Evolutionary conservation across 176 grass and related monocot genomes (phyloP).

Genomic region (Hyparrhenia diplandra): DNA sequence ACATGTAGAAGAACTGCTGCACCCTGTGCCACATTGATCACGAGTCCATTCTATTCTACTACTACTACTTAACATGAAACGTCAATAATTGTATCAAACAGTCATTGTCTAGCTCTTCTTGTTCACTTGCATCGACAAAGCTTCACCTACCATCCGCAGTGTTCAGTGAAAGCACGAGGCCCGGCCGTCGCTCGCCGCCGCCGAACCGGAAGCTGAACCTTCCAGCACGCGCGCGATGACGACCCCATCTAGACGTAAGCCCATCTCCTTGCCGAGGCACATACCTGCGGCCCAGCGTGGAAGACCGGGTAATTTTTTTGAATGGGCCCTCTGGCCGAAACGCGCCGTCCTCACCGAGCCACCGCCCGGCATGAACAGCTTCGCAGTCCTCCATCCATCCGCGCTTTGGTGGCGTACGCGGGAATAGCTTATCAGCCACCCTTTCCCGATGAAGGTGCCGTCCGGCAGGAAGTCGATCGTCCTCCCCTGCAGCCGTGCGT

Average conservation of each 20-base stretch:
- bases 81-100: background rate
- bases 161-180: constrained; percentile 43
- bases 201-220: constrained; percentile 33
- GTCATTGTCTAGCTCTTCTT: background rate
- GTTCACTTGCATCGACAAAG: constrained; percentile 20
- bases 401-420: constrained; percentile 50
- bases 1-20: background rate
- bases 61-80: background rate
- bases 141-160: constrained; percentile 53
- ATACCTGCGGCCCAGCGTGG: constrained; percentile 53
- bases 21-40: background rate
- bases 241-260: constrained; percentile 74
- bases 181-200: constrained; percentile 23
- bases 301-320: constrained; percentile 54
- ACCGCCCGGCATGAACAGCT: constrained; percentile 56
- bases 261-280: constrained; percentile 83
- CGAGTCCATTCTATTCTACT: background rate
- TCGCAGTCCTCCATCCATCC: constrained; percentile 53
- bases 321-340: constrained; percentile 54
- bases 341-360: constrained; percentile 43
- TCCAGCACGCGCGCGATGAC: constrained; percentile 49
- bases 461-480: constrained; percentile 54
- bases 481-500: constrained; percentile 40
- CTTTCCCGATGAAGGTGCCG: constrained; percentile 48
- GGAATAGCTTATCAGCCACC: constrained; percentile 47